A percentile compares a stretch with the other conserved stretches of the same genome.
Conservation (phyloP, 257 asterid genomes). For the Ilex aquifolium region DNA sequence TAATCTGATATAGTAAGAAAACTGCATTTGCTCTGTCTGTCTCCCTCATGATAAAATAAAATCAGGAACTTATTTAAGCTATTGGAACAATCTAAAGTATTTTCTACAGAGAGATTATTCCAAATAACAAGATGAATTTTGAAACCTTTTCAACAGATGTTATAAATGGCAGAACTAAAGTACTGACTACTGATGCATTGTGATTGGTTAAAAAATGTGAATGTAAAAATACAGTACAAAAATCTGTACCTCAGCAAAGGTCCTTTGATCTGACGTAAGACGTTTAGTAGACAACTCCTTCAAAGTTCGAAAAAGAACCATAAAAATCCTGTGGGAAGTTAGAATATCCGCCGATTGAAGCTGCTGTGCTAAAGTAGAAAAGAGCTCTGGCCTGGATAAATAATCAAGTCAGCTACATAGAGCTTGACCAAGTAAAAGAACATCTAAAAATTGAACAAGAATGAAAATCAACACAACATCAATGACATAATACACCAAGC, state of each 20-base stretch:
- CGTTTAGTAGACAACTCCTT: slow-evolving; percentile 96
- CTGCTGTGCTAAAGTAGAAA: slow-evolving; percentile 80
- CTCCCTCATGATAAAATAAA: no score
- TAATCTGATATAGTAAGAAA: no score
- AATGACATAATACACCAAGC: no score
- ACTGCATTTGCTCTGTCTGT: no score
- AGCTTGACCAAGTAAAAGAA: no score
- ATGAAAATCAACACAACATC: not conserved
- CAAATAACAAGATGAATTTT: slow-evolving; percentile 17
- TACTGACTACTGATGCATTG: not conserved
- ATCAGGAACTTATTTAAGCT: no score
- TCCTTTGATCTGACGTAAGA: slow-evolving; percentile 76
- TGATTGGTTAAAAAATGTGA: not conserved
- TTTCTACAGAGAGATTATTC: not conserved
- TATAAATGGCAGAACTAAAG: slow-evolving; percentile 13
- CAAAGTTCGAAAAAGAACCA: slow-evolving; percentile 84
- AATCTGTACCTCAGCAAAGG: slow-evolving; percentile 71
- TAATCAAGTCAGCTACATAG: slow-evolving; percentile 11
- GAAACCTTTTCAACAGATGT: slow-evolving; percentile 11
- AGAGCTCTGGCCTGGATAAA: slow-evolving; percentile 84
- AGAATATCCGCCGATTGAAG: slow-evolving; percentile 83
- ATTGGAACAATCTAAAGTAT: no score
- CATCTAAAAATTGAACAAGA: slow-evolving; percentile 4
- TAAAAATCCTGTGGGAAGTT: slow-evolving; percentile 81
- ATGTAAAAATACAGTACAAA: slow-evolving; percentile 11